phyloP scores from a whole-genome alignment of 148 eudicot species.

The Rhododendron molle region DNA sequence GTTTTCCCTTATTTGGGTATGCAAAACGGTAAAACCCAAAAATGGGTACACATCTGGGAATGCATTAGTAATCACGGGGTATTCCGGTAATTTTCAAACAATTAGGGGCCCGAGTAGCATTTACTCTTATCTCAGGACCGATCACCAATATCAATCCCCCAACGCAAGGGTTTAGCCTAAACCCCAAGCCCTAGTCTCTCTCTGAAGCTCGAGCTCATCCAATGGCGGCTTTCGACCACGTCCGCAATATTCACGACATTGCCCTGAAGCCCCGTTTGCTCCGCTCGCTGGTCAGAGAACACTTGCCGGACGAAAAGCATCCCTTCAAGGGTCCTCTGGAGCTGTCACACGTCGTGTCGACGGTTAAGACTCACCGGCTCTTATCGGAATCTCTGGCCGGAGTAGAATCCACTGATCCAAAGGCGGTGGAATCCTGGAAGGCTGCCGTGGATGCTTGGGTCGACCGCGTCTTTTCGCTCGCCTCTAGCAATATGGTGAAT shows the following conservation, averaged over 20 bases:
- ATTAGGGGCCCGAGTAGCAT: neutral
- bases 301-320: constrained; percentile 53
- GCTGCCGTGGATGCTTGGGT: constrained; percentile 67
- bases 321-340: constrained; percentile 40
- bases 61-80: neutral
- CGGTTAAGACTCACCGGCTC: constrained; percentile 47
- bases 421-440: constrained; percentile 46
- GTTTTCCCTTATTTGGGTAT: too few species aligned
- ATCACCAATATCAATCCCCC: neutral
- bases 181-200: neutral
- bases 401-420: constrained; percentile 20
- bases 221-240: constrained; percentile 50
- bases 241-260: constrained; percentile 46
- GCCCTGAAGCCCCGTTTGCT: constrained; percentile 65
- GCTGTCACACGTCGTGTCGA: constrained; percentile 43
- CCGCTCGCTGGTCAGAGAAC: constrained; percentile 43
- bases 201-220: constrained; percentile 4
- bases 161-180: neutral
- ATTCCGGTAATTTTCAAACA: neutral
- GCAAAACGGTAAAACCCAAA: too few species aligned
- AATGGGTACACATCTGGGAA: too few species aligned
- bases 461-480: constrained; percentile 46
- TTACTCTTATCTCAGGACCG: neutral
- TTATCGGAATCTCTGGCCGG: constrained; percentile 39
- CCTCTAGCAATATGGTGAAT: constrained; percentile 52